Conservation (phyloP, 306 rosid species). For the Inga oerstediana region DNA sequence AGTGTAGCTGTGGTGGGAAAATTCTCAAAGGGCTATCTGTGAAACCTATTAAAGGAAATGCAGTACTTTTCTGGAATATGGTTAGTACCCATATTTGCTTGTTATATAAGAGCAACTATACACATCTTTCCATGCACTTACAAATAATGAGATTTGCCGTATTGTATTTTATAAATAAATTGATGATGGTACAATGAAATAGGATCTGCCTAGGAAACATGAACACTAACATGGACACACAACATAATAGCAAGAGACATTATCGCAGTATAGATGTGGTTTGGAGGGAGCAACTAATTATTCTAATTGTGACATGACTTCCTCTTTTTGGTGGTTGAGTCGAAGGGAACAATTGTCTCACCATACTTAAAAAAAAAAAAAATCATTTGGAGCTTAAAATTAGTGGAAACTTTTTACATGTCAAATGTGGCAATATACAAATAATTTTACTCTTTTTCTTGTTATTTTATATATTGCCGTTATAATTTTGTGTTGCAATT, state of each 20-base stretch:
- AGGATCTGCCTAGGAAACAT: neutral
- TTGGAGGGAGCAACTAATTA: neutral
- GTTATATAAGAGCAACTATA: constrained; percentile 3
- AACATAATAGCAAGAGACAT: neutral
- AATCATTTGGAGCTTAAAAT: neutral
- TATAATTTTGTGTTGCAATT: neutral
- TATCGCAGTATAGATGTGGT: neutral
- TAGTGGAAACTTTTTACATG: neutral
- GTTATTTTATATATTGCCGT: neutral
- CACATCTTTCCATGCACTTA: neutral
- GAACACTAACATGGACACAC: neutral
- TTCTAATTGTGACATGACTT: neutral
- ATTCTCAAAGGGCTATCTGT: constrained; percentile 68
- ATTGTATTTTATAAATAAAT: neutral
- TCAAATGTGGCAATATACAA: neutral
- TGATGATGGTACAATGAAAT: neutral
- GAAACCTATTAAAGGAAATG: constrained; percentile 85
- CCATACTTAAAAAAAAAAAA: neutral
- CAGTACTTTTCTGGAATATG: constrained; percentile 98
- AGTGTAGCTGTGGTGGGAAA: constrained; percentile 87
- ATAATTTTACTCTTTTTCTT: too few relatives aligned
- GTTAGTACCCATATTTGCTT: constrained; percentile 54
- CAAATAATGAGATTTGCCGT: neutral
- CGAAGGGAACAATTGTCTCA: neutral
- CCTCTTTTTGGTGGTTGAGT: neutral